Base-by-base conservation (phyloP, 2,329 filamentous ascomycete species). In the Botrytis sinoallii region DNA sequence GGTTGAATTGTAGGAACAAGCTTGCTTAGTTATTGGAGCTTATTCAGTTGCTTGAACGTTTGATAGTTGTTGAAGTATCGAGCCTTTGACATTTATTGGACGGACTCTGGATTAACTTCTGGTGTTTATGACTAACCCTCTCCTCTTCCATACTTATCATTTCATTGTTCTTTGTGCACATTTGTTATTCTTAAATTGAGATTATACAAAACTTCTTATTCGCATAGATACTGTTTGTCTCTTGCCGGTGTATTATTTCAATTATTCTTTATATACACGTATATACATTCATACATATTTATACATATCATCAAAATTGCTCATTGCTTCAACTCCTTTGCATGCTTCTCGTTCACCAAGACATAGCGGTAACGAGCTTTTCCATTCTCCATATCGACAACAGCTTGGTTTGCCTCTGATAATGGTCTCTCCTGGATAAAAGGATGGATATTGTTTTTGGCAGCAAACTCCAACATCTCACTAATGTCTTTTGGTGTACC, bases 401-500 rank as follows among this genome's bases (percentile, higher is more conserved):
- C 82, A 8, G 84, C 85, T 79, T 86, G 78, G 80, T 90, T 90
- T 7, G 86, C 86, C 14, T 88, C 85, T 78, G 84, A 86, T 83
- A 91, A 84, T 0, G 85, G 84, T 46, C 86, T 83, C 79, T 84
- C 81, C 79, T 88, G 80, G 38, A 90, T 83, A 86, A 87, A 89
- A 3, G 88, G 84, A 82, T 86, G 85, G 60, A 91, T 82, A 10
- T 85, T 84, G 82, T 89, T 87, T 68, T 88, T 85, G 0, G 84
- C 88, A 7, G 87, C 89, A 74, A 91, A 84, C 74, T 86, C 76
- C 73, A 91, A 77, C 89, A 91, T 91, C 79, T 89, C 86, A 71
- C 84, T 82, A 74, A 91, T 90, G 75, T 90, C 86, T 63, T 78
- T 79, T 0, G 88, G 88, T 7, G 64, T 60, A 63, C 74, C 77